Percentiles rank a stretch among this genome's conserved stretches.
These are phyloP conservation scores for Amoebophrya sp. DNA, from an alignment of 169 alveolate genomes.

Conservation along the genomic window DNA sequence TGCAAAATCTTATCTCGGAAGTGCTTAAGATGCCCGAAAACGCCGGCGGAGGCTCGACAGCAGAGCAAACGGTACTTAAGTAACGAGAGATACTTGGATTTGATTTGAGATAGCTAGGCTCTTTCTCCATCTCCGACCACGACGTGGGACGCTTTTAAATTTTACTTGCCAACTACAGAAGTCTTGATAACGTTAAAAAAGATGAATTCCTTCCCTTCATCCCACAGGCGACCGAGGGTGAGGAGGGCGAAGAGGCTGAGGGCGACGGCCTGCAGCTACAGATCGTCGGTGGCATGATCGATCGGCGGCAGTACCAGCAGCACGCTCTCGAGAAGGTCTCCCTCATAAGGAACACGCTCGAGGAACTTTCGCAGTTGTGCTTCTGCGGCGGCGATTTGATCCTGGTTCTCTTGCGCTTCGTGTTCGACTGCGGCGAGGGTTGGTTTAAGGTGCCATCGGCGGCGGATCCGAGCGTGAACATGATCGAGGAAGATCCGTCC, in stretches of 20 bases:
- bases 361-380: background rate
- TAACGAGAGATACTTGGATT: too few species aligned
- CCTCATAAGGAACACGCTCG: background rate
- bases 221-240: too few species aligned
- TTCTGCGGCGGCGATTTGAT: background rate
- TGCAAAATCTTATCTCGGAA: background rate
- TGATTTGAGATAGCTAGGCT: too few species aligned
- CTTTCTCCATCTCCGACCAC: too few species aligned
- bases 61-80: background rate
- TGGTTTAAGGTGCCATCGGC: too few species aligned
- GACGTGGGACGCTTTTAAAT: too few species aligned
- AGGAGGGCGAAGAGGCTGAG: background rate
- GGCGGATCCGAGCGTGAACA: too few species aligned
- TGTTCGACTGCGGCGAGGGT: background rate
- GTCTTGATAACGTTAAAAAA: too few species aligned
- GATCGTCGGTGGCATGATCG: background rate
- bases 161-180: too few species aligned
- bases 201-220: too few species aligned
- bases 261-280: background rate
- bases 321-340: background rate
- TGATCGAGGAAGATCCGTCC: background rate
- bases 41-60: background rate
- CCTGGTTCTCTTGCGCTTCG: background rate
- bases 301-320: background rate
- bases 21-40: background rate